A percentile compares a stretch with the other conserved stretches of the same genome.
phyloP scores from a whole-genome alignment of 257 asterid species.

The Nyctanthes arbortristis region DNA sequence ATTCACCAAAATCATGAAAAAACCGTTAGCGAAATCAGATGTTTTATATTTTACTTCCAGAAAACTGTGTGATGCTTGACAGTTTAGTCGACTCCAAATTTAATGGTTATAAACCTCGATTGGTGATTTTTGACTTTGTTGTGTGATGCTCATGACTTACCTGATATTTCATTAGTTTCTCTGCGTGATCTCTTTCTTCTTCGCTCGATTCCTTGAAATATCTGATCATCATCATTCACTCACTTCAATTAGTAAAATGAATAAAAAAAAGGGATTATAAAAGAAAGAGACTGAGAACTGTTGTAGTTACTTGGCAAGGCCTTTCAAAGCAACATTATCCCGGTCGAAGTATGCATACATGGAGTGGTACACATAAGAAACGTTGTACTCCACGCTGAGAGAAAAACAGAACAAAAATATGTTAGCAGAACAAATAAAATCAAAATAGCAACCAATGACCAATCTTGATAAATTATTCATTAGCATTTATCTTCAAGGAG shows the following conservation, averaged over 20 bases:
- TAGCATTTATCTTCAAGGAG: not conserved
- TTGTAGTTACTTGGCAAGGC: conserved; percentile 75
- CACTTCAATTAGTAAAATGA: not conserved
- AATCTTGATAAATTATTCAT: not conserved
- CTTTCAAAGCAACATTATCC: conserved; percentile 81
- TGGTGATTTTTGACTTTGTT: not conserved
- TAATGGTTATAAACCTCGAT: not conserved
- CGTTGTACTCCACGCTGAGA: conserved; percentile 77
- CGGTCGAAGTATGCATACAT: conserved; percentile 80
- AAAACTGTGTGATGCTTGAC: not conserved
- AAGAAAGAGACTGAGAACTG: not conserved
- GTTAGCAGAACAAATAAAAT: conserved; percentile 1
- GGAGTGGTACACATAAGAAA: conserved; percentile 77
- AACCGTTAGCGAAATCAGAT: not conserved
- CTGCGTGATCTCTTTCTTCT: conserved; percentile 89
- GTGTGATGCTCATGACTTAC: conserved; percentile 23
- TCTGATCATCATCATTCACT: conserved; percentile 38
- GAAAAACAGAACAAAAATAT: conserved; percentile 13
- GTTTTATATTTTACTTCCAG: not conserved
- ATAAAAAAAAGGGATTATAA: not conserved
- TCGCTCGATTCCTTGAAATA: conserved; percentile 77
- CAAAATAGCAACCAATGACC: too few relatives aligned
- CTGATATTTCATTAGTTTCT: conserved; percentile 86
- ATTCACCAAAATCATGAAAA: not conserved
- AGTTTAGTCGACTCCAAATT: not conserved